Conservation (phyloP, 768 basidiomycete species). For the Multifurca ochricompacta region DNA sequence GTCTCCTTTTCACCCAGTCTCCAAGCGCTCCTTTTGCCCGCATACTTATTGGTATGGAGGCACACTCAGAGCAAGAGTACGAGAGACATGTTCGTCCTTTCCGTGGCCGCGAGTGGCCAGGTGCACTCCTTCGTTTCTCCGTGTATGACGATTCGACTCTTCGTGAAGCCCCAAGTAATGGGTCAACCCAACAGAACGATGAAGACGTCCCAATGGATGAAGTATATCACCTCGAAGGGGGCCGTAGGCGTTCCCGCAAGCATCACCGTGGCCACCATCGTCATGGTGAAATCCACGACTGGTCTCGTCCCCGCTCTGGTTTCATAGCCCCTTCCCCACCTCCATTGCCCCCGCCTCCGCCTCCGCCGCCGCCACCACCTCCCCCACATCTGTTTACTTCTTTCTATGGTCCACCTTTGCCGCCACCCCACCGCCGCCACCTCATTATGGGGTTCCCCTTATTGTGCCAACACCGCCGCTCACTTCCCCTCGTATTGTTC, state of each 20-base stretch:
- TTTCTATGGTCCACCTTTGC: conserved; percentile 6
- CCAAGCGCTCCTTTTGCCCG: conserved; percentile 44
- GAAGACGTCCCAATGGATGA: background rate
- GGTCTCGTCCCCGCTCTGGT: conserved; percentile 14
- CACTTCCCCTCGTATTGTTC: background rate
- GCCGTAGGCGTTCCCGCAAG: background rate
- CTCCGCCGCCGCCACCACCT: conserved; percentile 1
- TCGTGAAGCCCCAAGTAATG: conserved; percentile 3
- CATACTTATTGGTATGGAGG: conserved; percentile 55
- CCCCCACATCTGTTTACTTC: conserved; percentile 21
- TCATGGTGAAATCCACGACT: background rate
- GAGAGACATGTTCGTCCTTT: conserved; percentile 41
- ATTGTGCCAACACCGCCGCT: background rate
- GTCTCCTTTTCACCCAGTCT: conserved; percentile 57
- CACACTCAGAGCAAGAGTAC: conserved; percentile 54
- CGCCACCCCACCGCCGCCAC: conserved; percentile 11
- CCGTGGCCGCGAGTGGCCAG: conserved; percentile 44
- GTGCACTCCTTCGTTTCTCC: conserved; percentile 54
- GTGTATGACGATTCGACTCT: conserved; percentile 49
- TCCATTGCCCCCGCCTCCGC: background rate
- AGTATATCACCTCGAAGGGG: background rate
- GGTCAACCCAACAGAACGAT: background rate
- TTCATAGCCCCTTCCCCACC: conserved; percentile 6
- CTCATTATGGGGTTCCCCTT: background rate
- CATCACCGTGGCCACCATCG: conserved; percentile 3